Evolutionary conservation across 116 monocot species (phyloP), one percentile per base, ranked within the genome.

Genomic region (Dioscorea cayenensis): DNA sequence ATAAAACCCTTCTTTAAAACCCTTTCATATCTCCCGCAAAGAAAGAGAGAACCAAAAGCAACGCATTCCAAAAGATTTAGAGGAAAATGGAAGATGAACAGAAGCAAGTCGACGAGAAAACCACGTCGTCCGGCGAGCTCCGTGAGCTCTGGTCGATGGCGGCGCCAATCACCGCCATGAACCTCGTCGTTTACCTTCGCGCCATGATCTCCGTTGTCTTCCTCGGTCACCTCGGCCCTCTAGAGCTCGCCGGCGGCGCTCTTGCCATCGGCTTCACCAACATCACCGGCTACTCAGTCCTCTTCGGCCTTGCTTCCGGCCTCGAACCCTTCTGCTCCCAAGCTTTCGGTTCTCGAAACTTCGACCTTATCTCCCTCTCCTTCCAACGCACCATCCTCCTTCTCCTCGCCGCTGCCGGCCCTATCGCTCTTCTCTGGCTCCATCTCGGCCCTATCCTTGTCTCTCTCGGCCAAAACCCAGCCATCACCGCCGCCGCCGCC

Each of bases 201-300:
- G 84, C 91, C 17, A 71, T 91, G 82, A 77, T 91, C 10, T 91
- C 91, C 23, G 87, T 91, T 13, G 69, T 91, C 63, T 87, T 77
- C 73, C 87, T 91, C 16, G 91, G 91, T 36, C 83, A 87, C 3
- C 81, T 91, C 23, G 91, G 87, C 13, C 73, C 84, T 52, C 75
- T 91, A 2, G 77, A 82, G 72, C 91, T 91, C 52, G 91, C 87
- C 51, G 87, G 91, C 67, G 91, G 91, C 62, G 91, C 87, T 29
- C 82, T 91, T 21, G 79, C 91, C 51, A 85, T 91, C 38, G 91
- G 87, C 4, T 85, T 91, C 85, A 96, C 92, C 28, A 96, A 96
- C 82, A 96, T 96, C 74, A 92, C 96, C n/a, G 96, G 96, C 67
- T 92, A 96, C 84, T 90, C 90, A 36, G 90, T 96, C 35, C 82